Evolutionary conservation across 345 rosid species (phyloP), one percentile per base, ranked within the genome.

Genomic region (Rhodamnia argentea): DNA sequence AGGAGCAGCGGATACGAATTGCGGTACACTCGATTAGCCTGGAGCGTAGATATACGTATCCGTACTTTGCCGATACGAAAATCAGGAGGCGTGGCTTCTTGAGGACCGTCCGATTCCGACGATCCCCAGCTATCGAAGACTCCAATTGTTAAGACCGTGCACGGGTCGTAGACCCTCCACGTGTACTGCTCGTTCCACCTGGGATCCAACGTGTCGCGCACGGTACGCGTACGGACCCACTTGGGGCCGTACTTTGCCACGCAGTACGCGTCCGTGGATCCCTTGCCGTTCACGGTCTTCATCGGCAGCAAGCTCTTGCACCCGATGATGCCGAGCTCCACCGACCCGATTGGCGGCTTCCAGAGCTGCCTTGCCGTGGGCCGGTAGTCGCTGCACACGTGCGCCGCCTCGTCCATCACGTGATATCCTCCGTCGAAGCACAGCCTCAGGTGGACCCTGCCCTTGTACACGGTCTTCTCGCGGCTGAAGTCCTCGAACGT

Each of bases 341-440:
- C 89, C 56, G 90, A 90, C 16, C 99, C 99, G 0, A 95, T 89
- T n/a, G 98, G 92, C 20, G 94, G 93, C 87, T 92, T 96, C 99
- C 99, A 95, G 1, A 96, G 83, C 84, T 95, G 99, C 90, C 96
- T 94, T 29, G 99, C 98, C 40, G 99, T 96, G 6, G 98, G 97
- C 7, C 97, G 91, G 85, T 91, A 95, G 87, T 96, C 98, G 84
- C 99, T 95, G 89, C 98, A 94, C 87, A 93, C 90, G 89, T 94
- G 93, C 57, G 97, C 97, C 57, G 95, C 92, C 90, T 96, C 99
- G 78, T 96, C 99, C 94, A 94, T 95, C 91, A 96, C 98, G 90
- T 96, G 98, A 90, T 96, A 96, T 15, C 99, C 98, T 0, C 98
- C 99, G 76, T 96, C 99, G 82, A 95, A 95, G 85, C 98, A 96